These are phyloP conservation scores for Yamadazyma spencermartinsiae DNA, from an alignment of 1,139 yeast genomes.

Conservation along the genomic window DNA sequence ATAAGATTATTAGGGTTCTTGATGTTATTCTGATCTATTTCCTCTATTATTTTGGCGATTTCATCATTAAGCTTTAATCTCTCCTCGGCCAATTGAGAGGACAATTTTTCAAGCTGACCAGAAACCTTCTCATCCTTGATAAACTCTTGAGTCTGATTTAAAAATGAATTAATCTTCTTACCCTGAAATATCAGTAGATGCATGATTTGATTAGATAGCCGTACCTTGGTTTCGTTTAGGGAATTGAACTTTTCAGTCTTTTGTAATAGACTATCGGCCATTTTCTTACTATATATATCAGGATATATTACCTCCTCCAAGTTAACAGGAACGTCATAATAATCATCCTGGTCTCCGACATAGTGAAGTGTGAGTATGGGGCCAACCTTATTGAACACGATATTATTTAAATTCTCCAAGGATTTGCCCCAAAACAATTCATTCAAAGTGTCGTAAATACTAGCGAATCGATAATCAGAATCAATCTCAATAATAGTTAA, in stretches of 20 bases:
- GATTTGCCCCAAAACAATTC: slow-evolving; percentile 42
- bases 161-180: slow-evolving; percentile 13
- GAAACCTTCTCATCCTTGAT: slow-evolving; percentile 18
- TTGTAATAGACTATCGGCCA: slow-evolving; percentile 6
- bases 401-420: slow-evolving; percentile 28
- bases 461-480: slow-evolving; percentile 27
- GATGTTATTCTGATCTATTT: slow-evolving; percentile 11
- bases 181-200: slow-evolving; percentile 20
- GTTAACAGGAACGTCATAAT: slow-evolving; percentile 8
- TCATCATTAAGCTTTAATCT: slow-evolving; percentile 23
- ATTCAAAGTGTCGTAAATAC: slow-evolving; percentile 33
- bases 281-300: slow-evolving; percentile 10
- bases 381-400: slow-evolving; percentile 29
- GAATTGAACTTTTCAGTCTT: slow-evolving; percentile 6
- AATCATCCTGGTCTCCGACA: slow-evolving; percentile 26
- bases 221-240: slow-evolving; percentile 14
- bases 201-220: slow-evolving; percentile 25
- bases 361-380: slow-evolving; percentile 36
- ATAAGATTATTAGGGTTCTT: slow-evolving; percentile 16
- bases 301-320: slow-evolving; percentile 15
- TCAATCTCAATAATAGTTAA: slow-evolving; percentile 37
- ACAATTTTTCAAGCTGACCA: slow-evolving; percentile 17
- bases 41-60: slow-evolving; percentile 17
- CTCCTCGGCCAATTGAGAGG: slow-evolving; percentile 18
- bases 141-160: slow-evolving; percentile 11